phyloP scores from a whole-genome alignment of 306 rosid species.

The Rosa rugosa region DNA sequence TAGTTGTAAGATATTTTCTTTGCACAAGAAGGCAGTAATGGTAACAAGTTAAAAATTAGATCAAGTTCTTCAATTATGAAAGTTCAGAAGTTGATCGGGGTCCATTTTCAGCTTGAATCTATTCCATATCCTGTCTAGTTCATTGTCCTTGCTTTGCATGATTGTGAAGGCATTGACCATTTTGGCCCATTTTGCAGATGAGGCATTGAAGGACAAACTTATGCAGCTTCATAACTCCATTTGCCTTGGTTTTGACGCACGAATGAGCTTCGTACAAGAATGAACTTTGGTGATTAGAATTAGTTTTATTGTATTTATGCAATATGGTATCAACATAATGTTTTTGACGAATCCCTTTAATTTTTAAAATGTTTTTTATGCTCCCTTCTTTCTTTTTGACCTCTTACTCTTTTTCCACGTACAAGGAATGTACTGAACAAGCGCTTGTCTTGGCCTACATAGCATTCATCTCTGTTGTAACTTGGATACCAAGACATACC shows the following conservation, averaged over 20 bases:
- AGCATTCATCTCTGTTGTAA: no score
- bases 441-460: no score
- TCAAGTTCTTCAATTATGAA: not conserved
- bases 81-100: not conserved
- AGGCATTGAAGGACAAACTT: conserved; percentile 4
- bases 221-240: not conserved
- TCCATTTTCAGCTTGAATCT: not conserved
- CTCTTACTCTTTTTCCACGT: not conserved
- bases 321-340: not conserved
- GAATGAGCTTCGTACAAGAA: not conserved
- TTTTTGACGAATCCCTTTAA: not conserved
- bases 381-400: not conserved
- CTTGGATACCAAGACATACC: no score
- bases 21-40: not conserved
- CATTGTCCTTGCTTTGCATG: not conserved
- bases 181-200: not conserved
- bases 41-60: not conserved
- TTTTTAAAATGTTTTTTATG: not conserved
- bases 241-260: not conserved
- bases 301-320: not conserved
- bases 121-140: not conserved
- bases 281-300: not conserved
- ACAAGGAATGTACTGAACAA: not conserved
- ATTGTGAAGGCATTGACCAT: not conserved
- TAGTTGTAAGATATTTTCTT: not conserved